These are phyloP conservation scores for Kluyveromyces starmeri DNA, from an alignment of 805 yeast species.

Conservation along the genomic window DNA sequence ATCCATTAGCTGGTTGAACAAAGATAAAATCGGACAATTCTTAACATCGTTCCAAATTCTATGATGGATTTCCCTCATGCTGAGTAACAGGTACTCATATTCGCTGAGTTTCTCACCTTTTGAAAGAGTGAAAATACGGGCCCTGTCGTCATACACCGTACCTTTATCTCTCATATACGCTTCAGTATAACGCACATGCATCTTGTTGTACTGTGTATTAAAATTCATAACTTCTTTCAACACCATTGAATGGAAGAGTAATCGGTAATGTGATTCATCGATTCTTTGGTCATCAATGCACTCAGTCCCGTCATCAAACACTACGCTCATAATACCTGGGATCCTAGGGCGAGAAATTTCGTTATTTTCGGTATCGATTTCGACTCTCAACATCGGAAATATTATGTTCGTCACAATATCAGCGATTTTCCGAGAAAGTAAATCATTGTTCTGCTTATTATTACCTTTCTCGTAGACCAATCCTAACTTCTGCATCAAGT, in stretches of 20 bases:
- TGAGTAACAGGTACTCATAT: slow-evolving; percentile 3
- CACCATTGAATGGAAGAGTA: slow-evolving; percentile 2
- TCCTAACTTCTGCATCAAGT: slow-evolving; percentile 2
- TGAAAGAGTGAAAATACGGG: not conserved
- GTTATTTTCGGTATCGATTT: not conserved
- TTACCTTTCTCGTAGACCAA: slow-evolving; percentile 1
- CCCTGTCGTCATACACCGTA: not conserved
- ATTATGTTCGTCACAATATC: not conserved
- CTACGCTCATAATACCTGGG: slow-evolving; percentile 4
- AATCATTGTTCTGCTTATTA: slow-evolving; percentile 3
- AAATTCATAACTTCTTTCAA: slow-evolving; percentile 1
- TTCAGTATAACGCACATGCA: slow-evolving; percentile 2
- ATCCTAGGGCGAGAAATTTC: not conserved
- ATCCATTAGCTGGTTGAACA: slow-evolving; percentile 3
- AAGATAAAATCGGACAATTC: slow-evolving; percentile 1
- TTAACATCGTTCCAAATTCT: slow-evolving; percentile 3
- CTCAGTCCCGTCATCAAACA: slow-evolving; percentile 4
- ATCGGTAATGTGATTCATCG: slow-evolving; percentile 1
- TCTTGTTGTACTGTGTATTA: slow-evolving; percentile 4
- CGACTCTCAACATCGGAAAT: slow-evolving; percentile 2
- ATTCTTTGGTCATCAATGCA: not conserved
- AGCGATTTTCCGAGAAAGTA: slow-evolving; percentile 1
- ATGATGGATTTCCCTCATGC: slow-evolving; percentile 3
- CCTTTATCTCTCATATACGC: slow-evolving; percentile 1
- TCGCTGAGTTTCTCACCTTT: slow-evolving; percentile 1